Evolutionary conservation across 371 early-diverging fungal species (phyloP).

Genomic region (Mortierella sp.): DNA sequence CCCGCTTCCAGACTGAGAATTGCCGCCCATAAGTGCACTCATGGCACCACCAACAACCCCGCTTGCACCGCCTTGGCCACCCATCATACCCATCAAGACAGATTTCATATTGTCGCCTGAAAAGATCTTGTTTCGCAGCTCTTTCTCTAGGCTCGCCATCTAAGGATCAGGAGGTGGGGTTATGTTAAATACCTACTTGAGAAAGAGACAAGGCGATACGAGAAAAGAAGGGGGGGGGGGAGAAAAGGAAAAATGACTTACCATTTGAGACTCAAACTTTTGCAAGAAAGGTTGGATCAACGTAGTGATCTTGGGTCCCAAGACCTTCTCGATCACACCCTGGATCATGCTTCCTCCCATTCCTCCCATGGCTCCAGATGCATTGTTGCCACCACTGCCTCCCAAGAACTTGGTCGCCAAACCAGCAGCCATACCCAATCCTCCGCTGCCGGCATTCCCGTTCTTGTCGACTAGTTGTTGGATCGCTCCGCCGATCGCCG

Average conservation of each 20-base stretch:
- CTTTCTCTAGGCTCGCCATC: slow-evolving; percentile 27
- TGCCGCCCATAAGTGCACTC: slow-evolving; percentile 19
- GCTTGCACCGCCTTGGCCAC: slow-evolving; percentile 15
- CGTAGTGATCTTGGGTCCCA: slow-evolving; percentile 38
- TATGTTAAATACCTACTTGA: not conserved
- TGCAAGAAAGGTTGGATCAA: slow-evolving; percentile 40
- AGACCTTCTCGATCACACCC: slow-evolving; percentile 27
- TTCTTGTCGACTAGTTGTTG: slow-evolving; percentile 36
- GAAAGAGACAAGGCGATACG: too few species aligned
- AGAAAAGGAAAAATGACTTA: too few species aligned
- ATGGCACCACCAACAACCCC: slow-evolving; percentile 22
- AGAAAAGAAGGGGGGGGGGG: not conserved
- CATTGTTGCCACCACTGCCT: not conserved
- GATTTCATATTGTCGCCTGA: slow-evolving; percentile 43
- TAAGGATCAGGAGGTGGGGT: slow-evolving; percentile 4
- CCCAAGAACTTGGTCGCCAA: slow-evolving; percentile 29
- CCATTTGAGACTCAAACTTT: slow-evolving; percentile 48
- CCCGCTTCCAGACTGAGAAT: not conserved
- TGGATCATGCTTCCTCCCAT: slow-evolving; percentile 23
- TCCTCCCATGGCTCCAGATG: slow-evolving; percentile 18
- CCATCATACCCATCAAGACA: slow-evolving; percentile 29
- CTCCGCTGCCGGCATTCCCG: slow-evolving; percentile 22
- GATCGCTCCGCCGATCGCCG: slow-evolving; percentile 33
- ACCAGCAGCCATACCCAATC: slow-evolving; percentile 41
- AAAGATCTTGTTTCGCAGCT: slow-evolving; percentile 51